phyloP scores from a whole-genome alignment of 306 rosid genomes.

The Quillaja saponaria region DNA sequence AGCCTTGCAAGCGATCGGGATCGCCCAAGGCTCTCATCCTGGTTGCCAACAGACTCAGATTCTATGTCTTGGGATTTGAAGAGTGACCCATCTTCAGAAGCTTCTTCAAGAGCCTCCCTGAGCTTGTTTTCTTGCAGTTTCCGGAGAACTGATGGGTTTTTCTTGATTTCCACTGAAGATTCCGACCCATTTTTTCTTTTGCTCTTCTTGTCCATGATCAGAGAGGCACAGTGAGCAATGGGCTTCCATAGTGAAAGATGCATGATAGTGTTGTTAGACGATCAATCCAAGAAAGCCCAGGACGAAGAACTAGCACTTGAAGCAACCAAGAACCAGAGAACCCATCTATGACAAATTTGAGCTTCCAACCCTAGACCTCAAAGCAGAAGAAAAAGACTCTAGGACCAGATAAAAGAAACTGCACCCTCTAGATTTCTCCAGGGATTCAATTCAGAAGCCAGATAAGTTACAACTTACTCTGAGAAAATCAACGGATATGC shows the following conservation, averaged over 20 bases:
- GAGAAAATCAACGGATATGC: conserved; percentile 1
- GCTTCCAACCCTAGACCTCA: conserved; percentile 30
- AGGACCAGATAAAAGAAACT: conserved; percentile 28
- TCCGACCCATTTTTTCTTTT: conserved; percentile 56
- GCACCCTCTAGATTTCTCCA: conserved; percentile 23
- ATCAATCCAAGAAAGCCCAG: conserved; percentile 22
- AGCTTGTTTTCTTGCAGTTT: conserved; percentile 87
- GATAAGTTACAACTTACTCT: neutral
- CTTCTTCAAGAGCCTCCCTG: conserved; percentile 96
- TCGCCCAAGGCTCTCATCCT: conserved; percentile 65
- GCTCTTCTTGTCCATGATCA: conserved; percentile 84
- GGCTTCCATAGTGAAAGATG: conserved; percentile 98
- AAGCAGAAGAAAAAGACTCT: conserved; percentile 26
- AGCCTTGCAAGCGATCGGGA: conserved; percentile 88
- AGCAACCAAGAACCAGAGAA: conserved; percentile 12
- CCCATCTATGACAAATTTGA: conserved; percentile 30
- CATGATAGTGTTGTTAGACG: conserved; percentile 51
- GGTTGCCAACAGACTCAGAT: conserved; percentile 56
- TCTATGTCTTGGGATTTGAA: conserved; percentile 72
- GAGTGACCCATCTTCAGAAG: conserved; percentile 92
- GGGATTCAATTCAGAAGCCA: conserved; percentile 27
- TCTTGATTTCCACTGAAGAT: conserved; percentile 46
- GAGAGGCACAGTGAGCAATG: conserved; percentile 88
- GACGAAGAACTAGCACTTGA: neutral
- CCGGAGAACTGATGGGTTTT: conserved; percentile 67